These are phyloP conservation scores for Phytophthora palmivora DNA, from an alignment of 352 stramenopile species.

Conservation along the genomic window DNA sequence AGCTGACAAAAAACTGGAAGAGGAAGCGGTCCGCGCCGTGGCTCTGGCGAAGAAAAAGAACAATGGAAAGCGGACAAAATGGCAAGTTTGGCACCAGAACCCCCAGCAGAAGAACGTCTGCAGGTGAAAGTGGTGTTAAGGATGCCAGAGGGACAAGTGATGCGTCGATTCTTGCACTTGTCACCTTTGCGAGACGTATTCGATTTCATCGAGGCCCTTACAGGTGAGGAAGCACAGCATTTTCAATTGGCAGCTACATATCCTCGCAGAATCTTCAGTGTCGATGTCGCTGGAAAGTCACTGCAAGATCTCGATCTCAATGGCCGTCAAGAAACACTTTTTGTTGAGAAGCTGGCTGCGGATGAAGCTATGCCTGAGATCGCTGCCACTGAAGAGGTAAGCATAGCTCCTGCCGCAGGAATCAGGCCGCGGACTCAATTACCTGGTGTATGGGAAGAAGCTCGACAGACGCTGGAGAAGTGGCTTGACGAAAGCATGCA, in stretches of 20 bases:
- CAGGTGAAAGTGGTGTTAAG: conserved; percentile 61
- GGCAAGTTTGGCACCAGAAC: conserved; percentile 44
- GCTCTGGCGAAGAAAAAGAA: conserved; percentile 44
- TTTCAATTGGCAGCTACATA: conserved; percentile 71
- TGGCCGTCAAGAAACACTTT: conserved; percentile 69
- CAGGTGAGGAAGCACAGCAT: conserved; percentile 43
- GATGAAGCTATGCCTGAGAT: conserved; percentile 10
- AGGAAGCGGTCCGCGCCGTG: conserved; percentile 40
- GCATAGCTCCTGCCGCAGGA: conserved; percentile 6
- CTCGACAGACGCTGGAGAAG: conserved; percentile 52
- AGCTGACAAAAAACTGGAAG: conserved; percentile 38
- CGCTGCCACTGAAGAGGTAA: neutral
- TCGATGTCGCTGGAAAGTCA: conserved; percentile 44
- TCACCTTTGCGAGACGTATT: conserved; percentile 50
- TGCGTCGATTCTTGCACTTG: conserved; percentile 52
- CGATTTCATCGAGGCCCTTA: conserved; percentile 59
- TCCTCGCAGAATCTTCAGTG: conserved; percentile 63
- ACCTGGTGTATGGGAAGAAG: conserved; percentile 50
- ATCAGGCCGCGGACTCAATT: conserved; percentile 30
- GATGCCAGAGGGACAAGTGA: conserved; percentile 57
- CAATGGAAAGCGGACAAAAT: conserved; percentile 50
- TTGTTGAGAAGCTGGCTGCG: conserved; percentile 53
- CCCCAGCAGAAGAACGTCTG: conserved; percentile 42
- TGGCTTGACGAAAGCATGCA: conserved; percentile 56
- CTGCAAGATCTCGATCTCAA: conserved; percentile 64